phyloP scores from a whole-genome alignment of 306 rosid genomes.

The Alnus glutinosa region DNA sequence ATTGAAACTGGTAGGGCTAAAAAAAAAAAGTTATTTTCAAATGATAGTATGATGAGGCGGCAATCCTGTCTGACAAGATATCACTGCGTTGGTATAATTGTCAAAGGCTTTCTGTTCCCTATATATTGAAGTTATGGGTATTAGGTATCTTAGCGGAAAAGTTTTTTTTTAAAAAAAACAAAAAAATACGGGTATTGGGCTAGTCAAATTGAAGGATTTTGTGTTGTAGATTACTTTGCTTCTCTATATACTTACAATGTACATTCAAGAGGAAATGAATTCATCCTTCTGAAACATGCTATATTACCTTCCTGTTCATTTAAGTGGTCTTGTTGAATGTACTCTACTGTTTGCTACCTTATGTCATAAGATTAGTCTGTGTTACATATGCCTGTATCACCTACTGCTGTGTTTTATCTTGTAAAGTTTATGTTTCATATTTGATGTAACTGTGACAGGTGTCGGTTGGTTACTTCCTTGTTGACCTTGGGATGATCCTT shows the following conservation, averaged over 20 bases:
- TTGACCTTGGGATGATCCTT: conserved; percentile 86
- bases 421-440: conserved; percentile 13
- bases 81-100: too few relatives aligned
- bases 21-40: too few relatives aligned
- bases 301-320: not conserved
- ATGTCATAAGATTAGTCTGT: conserved; percentile 14
- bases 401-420: conserved; percentile 11
- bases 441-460: conserved; percentile 49
- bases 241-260: not conserved
- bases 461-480: conserved; percentile 85
- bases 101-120: too few relatives aligned
- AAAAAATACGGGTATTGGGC: not conserved
- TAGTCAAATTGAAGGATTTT: not conserved
- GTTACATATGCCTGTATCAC: conserved; percentile 5
- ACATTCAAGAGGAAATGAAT: not conserved
- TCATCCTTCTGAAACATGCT: not conserved
- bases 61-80: too few relatives aligned
- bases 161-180: too few relatives aligned
- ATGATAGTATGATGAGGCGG: too few relatives aligned
- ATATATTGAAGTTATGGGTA: too few relatives aligned
- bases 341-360: not conserved
- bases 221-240: not conserved
- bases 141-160: too few relatives aligned
- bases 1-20: too few relatives aligned
- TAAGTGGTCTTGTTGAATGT: not conserved